phyloP scores from a whole-genome alignment of 352 stramenopile species.

The Phytophthora palmivora region DNA sequence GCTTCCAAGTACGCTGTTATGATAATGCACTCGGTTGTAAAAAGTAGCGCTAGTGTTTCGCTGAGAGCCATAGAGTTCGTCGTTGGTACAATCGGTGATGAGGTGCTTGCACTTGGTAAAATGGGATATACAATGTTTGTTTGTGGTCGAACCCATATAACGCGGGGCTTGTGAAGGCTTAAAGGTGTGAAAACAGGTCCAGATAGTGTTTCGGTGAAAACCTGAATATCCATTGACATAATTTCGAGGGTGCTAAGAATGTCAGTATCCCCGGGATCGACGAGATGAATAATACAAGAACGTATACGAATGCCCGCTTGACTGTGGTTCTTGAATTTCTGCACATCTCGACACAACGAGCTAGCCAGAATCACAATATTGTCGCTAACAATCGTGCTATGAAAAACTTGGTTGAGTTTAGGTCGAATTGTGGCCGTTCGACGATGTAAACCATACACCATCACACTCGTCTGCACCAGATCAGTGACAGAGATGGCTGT shows the following conservation, averaged over 20 bases:
- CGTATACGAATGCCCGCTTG: not conserved
- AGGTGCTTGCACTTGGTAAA: constrained; percentile 1
- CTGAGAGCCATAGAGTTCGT: not conserved
- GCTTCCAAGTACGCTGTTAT: constrained; percentile 42
- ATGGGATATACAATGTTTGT: not conserved
- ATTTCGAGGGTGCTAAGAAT: not conserved
- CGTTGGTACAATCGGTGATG: not conserved
- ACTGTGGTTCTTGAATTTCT: constrained; percentile 7
- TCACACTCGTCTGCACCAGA: constrained; percentile 1
- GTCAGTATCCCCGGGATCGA: not conserved
- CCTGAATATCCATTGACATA: not conserved
- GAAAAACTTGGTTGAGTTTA: not conserved
- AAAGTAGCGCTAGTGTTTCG: constrained; percentile 18
- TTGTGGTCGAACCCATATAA: not conserved
- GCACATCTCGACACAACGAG: not conserved
- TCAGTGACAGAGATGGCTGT: constrained; percentile 17
- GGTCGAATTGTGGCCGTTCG: not conserved
- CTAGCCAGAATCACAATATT: not conserved
- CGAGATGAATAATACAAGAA: not conserved
- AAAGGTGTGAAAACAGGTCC: not conserved
- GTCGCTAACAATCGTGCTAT: not conserved
- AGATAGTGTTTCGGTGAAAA: not conserved
- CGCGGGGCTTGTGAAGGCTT: not conserved
- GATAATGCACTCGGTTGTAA: constrained; percentile 36
- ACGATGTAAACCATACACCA: constrained; percentile 17